phyloP scores from a whole-genome alignment of 106 monocot genomes.

The Apostasia ramifera region DNA sequence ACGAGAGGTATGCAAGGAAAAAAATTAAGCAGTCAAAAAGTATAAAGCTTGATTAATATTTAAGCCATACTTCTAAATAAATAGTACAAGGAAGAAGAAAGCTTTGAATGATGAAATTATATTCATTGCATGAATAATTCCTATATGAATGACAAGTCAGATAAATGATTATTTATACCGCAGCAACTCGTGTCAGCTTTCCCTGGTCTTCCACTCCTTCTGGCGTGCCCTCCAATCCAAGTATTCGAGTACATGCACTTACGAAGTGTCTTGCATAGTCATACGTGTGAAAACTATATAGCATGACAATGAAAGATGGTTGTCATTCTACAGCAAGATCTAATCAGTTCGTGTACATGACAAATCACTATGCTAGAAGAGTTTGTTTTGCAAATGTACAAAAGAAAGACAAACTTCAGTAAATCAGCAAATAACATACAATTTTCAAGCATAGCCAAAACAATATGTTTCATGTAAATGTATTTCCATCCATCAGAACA shows the following conservation, averaged over 20 bases:
- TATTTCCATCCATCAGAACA: too few species aligned
- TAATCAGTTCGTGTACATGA: background rate
- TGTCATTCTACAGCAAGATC: background rate
- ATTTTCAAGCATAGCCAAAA: too few species aligned
- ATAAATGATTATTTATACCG: conserved; percentile 34
- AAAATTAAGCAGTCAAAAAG: background rate
- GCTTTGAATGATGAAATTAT: background rate
- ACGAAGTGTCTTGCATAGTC: conserved; percentile 99
- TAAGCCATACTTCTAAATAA: background rate
- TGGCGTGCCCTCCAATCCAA: conserved; percentile 97
- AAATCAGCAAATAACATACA: too few species aligned
- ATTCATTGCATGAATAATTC: background rate
- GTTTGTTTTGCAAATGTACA: too few species aligned
- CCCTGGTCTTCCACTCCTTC: conserved; percentile 99
- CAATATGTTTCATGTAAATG: too few species aligned
- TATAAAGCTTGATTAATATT: too few species aligned
- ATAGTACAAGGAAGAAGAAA: background rate
- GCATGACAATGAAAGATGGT: conserved; percentile 4
- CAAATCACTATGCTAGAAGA: background rate
- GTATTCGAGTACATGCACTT: conserved; percentile 95
- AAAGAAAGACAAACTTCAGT: too few species aligned
- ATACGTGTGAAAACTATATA: conserved; percentile 89
- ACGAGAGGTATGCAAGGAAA: background rate
- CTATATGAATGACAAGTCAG: background rate
- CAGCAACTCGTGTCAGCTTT: conserved; percentile 87